A percentile compares a stretch with the other conserved stretches of the same genome.
Evolutionary conservation across 2,329 filamentous ascomycete genomes (phyloP).

Genomic region (Paracoccidioides brasiliensis): DNA sequence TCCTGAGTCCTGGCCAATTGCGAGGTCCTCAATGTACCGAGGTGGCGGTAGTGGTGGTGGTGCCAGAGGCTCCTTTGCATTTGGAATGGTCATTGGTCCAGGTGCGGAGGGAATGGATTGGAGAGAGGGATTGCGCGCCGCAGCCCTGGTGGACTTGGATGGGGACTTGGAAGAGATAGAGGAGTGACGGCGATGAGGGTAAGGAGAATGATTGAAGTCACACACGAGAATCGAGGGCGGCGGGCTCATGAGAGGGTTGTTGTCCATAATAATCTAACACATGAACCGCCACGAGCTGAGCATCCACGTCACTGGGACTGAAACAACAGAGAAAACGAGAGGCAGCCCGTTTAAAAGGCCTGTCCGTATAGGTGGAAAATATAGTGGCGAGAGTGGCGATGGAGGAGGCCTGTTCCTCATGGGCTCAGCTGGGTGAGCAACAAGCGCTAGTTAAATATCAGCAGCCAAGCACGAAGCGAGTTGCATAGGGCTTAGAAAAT

Average conservation of each 20-base stretch:
- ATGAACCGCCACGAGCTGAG: conserved; percentile 14
- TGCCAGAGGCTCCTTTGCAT: conserved; percentile 35
- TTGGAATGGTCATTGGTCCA: conserved; percentile 51
- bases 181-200: conserved; percentile 19
- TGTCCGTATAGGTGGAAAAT: not conserved
- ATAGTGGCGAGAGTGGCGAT: conserved; percentile 11
- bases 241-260: conserved; percentile 23
- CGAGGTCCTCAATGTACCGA: conserved; percentile 43
- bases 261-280: conserved; percentile 30
- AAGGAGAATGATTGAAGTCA: conserved; percentile 19
- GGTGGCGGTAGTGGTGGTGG: conserved; percentile 55
- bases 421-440: conserved; percentile 8
- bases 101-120: conserved; percentile 31
- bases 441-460: not conserved
- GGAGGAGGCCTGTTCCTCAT: conserved; percentile 2
- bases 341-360: not conserved
- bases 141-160: conserved; percentile 14
- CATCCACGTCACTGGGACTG: conserved; percentile 7
- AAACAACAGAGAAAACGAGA: conserved; percentile 7
- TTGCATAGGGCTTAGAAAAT: conserved; percentile 9
- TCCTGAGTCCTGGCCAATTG: conserved; percentile 45
- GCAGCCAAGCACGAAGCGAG: conserved; percentile 6
- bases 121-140: conserved; percentile 28
- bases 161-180: conserved; percentile 14
- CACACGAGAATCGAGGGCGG: conserved; percentile 33